Evolutionary conservation across 2,329 filamentous ascomycete genomes (phyloP).

Genomic region (Grosmannia penicillata): DNA sequence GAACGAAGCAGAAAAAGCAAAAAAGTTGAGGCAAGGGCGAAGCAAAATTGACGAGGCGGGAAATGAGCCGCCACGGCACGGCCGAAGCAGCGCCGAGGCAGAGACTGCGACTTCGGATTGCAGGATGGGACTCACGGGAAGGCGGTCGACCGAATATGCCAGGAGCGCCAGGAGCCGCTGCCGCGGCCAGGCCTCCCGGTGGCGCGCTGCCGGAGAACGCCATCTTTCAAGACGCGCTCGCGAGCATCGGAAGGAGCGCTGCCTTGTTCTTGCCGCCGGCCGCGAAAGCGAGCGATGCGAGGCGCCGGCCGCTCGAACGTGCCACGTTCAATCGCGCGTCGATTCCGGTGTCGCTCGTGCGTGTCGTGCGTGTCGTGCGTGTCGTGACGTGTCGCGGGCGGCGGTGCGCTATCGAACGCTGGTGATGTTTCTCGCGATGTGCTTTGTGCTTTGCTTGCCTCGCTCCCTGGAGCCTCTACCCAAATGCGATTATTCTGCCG

Average conservation of each 20-base stretch:
- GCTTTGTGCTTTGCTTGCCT: neutral
- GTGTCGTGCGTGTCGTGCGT: neutral
- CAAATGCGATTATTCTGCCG: slow-evolving; percentile 6
- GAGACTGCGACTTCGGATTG: neutral
- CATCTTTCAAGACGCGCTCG: slow-evolving; percentile 5
- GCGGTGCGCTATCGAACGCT: neutral
- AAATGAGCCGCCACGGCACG: no score
- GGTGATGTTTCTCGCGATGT: neutral
- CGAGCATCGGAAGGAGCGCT: slow-evolving; percentile 2
- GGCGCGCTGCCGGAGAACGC: slow-evolving; percentile 6
- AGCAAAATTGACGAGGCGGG: neutral
- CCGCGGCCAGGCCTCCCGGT: slow-evolving; percentile 1
- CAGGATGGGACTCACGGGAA: slow-evolving; percentile 1
- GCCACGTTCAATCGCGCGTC: no score
- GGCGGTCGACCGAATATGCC: neutral
- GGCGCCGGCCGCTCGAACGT: no score
- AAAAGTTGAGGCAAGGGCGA: neutral
- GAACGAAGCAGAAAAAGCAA: neutral
- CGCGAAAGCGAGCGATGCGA: neutral
- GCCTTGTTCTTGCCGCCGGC: neutral
- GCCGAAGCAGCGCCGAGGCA: no score
- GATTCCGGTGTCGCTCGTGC: no score
- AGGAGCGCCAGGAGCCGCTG: neutral
- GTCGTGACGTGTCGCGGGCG: neutral
- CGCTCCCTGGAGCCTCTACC: neutral